Evolutionary conservation across 805 yeast genomes (phyloP).

Genomic region (Scheffersomyces amazonensis): DNA sequence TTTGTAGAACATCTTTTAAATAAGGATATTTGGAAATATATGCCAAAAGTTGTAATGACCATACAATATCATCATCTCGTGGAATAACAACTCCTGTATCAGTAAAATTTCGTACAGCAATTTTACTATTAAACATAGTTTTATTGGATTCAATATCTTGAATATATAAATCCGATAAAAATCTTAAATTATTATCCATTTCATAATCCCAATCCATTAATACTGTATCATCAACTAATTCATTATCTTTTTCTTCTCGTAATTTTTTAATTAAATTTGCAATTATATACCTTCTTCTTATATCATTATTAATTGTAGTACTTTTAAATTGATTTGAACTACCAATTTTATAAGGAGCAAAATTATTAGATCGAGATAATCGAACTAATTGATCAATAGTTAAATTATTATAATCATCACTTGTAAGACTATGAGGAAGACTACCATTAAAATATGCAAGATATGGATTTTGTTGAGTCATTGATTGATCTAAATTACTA

Average conservation of each 20-base stretch:
- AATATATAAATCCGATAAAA: constrained; percentile 37
- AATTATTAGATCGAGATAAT: constrained; percentile 25
- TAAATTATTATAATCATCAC: constrained; percentile 39
- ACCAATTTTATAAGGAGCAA: constrained; percentile 5
- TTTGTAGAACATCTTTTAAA: constrained; percentile 70
- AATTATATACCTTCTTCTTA: constrained; percentile 34
- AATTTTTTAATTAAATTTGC: constrained; percentile 35
- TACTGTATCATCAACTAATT: constrained; percentile 28
- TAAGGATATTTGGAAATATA: constrained; percentile 89
- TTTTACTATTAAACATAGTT: constrained; percentile 23
- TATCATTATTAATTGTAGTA: constrained; percentile 23
- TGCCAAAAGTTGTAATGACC: constrained; percentile 90
- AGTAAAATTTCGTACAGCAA: constrained; percentile 37
- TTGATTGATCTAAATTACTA: not conserved
- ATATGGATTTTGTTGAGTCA: constrained; percentile 4
- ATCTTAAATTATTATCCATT: constrained; percentile 41
- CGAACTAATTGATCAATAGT: constrained; percentile 36
- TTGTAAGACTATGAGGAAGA: constrained; percentile 23
- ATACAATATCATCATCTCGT: constrained; percentile 86
- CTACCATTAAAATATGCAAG: constrained; percentile 17
- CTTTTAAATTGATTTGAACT: not conserved
- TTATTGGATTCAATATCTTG: constrained; percentile 31
- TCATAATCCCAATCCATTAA: constrained; percentile 31
- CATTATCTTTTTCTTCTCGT: constrained; percentile 33
- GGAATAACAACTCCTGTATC: constrained; percentile 78